A percentile compares a stretch with the other conserved stretches of the same genome.
Evolutionary conservation across 1,139 yeast species (phyloP).

Genomic region (Arxiozyma telluris): DNA sequence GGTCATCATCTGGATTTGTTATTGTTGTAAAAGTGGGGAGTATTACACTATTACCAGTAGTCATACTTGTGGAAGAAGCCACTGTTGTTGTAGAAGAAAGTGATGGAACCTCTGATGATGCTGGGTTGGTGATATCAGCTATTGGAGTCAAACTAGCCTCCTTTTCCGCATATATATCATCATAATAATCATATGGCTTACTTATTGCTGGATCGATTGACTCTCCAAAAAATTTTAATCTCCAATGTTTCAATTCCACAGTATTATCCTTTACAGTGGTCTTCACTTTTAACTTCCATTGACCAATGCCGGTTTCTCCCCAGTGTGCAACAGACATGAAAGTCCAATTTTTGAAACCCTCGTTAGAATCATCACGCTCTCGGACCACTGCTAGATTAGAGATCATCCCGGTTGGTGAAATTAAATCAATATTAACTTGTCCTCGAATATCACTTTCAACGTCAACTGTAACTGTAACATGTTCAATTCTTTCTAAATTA

Average conservation of each 20-base stretch:
- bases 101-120: conserved; percentile 3
- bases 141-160: conserved; percentile 1
- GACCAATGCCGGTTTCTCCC: conserved; percentile 82
- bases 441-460: conserved; percentile 65
- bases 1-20: not conserved
- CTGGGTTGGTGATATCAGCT: not conserved
- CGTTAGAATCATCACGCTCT: conserved; percentile 42
- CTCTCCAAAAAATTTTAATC: conserved; percentile 76
- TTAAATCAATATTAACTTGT: conserved; percentile 51
- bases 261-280: conserved; percentile 35
- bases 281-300: conserved; percentile 66
- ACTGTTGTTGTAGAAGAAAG: not conserved
- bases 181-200: conserved; percentile 33
- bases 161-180: conserved; percentile 37
- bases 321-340: conserved; percentile 98
- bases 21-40: conserved; percentile 2
- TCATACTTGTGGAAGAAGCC: not conserved
- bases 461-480: conserved; percentile 72
- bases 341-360: conserved; percentile 76
- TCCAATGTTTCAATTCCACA: conserved; percentile 61
- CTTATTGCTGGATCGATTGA: conserved; percentile 56
- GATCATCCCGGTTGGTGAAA: conserved; percentile 65
- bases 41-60: not conserved
- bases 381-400: conserved; percentile 76
- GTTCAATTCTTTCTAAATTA: conserved; percentile 71